phyloP scores from a whole-genome alignment of 768 basidiomycete genomes.

The Russula dissimulans region DNA sequence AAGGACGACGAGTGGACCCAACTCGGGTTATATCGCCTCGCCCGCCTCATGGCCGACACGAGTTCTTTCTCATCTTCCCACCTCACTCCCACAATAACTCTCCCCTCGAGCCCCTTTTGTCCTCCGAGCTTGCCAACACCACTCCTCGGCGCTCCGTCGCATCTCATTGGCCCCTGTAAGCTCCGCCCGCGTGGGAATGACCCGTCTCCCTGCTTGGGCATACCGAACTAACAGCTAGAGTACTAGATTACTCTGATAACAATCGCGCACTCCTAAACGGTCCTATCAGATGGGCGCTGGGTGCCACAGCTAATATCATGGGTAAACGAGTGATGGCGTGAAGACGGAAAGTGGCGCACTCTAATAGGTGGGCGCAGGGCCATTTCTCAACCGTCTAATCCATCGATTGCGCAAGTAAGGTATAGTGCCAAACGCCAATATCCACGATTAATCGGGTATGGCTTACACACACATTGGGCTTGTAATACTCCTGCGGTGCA shows the following conservation, averaged over 20 bases:
- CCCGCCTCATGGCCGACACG: slow-evolving; percentile 12
- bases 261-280: not conserved
- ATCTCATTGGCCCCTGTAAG: slow-evolving; percentile 5
- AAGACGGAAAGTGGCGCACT: not conserved
- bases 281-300: slow-evolving; percentile 10
- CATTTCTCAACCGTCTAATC: not conserved
- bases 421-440: not conserved
- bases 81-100: not conserved
- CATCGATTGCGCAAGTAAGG: not conserved
- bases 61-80: not conserved
- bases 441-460: not conserved
- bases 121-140: not conserved
- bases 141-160: slow-evolving; percentile 1
- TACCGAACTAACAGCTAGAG: not conserved
- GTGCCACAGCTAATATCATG: slow-evolving; percentile 3
- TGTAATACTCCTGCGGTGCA: no score
- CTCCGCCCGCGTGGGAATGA: not conserved
- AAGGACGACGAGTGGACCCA: slow-evolving; percentile 11
- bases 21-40: slow-evolving; percentile 8
- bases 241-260: slow-evolving; percentile 1
- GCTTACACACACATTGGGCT: not conserved
- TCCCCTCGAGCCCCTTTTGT: not conserved
- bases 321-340: slow-evolving; percentile 2
- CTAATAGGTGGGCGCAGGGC: slow-evolving; percentile 8
- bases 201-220: not conserved